A percentile compares a stretch with the other conserved stretches of the same genome.
phyloP scores from a whole-genome alignment of 2,329 filamentous ascomycete species.

The Botrytis pseudocinerea region DNA sequence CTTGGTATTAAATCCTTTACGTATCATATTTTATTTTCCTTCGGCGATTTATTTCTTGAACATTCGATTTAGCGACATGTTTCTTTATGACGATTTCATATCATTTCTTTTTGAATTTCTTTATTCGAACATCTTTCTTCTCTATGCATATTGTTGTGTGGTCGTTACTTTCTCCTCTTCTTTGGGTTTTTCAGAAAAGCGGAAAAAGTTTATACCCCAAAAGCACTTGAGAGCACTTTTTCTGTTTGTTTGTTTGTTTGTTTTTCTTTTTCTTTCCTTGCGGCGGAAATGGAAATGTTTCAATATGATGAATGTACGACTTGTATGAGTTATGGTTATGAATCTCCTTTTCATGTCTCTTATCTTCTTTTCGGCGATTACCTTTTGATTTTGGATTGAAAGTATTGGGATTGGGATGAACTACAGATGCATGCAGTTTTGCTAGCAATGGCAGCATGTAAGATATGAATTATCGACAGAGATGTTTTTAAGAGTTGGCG shows the following conservation, averaged over 20 bases:
- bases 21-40: conserved; percentile 24
- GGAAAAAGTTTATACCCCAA: conserved; percentile 37
- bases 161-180: conserved; percentile 32
- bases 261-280: conserved; percentile 20
- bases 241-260: neutral
- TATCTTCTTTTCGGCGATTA: conserved; percentile 17
- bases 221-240: conserved; percentile 27
- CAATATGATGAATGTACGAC: conserved; percentile 38
- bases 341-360: conserved; percentile 31
- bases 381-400: conserved; percentile 11
- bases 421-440: conserved; percentile 8
- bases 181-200: conserved; percentile 32
- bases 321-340: conserved; percentile 38
- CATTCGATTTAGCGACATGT: conserved; percentile 31
- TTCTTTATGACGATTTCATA: conserved; percentile 26
- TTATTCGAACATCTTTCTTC: conserved; percentile 27
- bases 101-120: conserved; percentile 29
- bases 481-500: conserved; percentile 13
- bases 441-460: conserved; percentile 24
- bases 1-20: conserved; percentile 25
- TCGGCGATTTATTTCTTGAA: conserved; percentile 28
- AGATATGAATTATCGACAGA: conserved; percentile 15
- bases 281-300: conserved; percentile 31
- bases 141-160: conserved; percentile 32
- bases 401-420: conserved; percentile 6